A percentile compares a stretch with the other conserved stretches of the same genome.
Conservation (phyloP, 2,329 filamentous ascomycete species). For the Ascochyta pisi region DNA sequence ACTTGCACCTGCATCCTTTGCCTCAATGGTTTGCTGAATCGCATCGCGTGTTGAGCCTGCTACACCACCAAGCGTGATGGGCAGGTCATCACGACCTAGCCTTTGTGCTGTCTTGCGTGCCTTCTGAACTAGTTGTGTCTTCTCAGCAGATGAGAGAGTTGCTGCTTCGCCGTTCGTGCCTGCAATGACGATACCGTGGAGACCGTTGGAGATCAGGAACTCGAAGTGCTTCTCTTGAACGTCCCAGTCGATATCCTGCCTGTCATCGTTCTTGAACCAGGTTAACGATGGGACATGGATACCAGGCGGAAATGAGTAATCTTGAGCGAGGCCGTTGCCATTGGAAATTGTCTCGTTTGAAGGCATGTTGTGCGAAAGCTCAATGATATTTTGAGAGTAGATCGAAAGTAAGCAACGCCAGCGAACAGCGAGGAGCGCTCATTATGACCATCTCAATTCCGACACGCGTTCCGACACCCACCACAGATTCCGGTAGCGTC, state of each 20-base stretch:
- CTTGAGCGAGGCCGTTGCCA: slow-evolving; percentile 32
- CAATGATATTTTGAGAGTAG: not conserved
- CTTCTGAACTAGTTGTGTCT: slow-evolving; percentile 48
- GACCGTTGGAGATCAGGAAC: slow-evolving; percentile 61
- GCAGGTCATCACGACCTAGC: slow-evolving; percentile 42
- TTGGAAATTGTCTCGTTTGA: slow-evolving; percentile 38
- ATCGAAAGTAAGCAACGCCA: not conserved
- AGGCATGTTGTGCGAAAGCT: slow-evolving; percentile 29
- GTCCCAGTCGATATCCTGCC: slow-evolving; percentile 64
- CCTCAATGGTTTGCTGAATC: slow-evolving; percentile 49
- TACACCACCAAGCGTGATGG: slow-evolving; percentile 53
- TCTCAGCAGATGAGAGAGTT: slow-evolving; percentile 51
- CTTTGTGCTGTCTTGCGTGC: slow-evolving; percentile 49
- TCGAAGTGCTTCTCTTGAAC: slow-evolving; percentile 61
- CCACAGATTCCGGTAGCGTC: slow-evolving; percentile 24
- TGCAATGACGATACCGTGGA: slow-evolving; percentile 58
- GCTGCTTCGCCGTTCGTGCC: slow-evolving; percentile 57
- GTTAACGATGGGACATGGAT: slow-evolving; percentile 66
- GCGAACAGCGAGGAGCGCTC: slow-evolving; percentile 17
- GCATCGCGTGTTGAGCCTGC: slow-evolving; percentile 52
- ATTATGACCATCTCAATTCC: slow-evolving; percentile 25
- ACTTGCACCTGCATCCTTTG: slow-evolving; percentile 48
- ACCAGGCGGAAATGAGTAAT: slow-evolving; percentile 56
- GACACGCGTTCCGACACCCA: slow-evolving; percentile 29
- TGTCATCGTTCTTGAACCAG: slow-evolving; percentile 58